These are phyloP conservation scores for Withania somnifera DNA, from an alignment of 305 asterid species.

Conservation along the genomic window DNA sequence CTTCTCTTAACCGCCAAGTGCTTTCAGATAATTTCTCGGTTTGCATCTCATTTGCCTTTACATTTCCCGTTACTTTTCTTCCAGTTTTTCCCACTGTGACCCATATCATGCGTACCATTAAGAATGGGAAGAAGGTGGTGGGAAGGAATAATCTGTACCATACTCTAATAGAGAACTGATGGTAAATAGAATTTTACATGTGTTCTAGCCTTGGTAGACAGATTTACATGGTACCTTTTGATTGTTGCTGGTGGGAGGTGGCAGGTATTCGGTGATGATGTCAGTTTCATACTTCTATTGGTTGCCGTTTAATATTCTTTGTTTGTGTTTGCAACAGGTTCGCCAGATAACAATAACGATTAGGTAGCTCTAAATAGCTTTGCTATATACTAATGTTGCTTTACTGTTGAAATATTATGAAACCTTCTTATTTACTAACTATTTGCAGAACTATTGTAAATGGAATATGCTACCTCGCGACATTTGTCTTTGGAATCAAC, in stretches of 20 bases:
- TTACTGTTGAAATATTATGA: background rate
- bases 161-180: background rate
- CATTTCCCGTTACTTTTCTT: background rate
- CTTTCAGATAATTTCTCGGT: conserved; percentile 74
- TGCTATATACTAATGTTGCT: background rate
- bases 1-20: conserved; percentile 46
- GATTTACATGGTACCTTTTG: no score
- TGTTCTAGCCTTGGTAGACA: no score
- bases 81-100: background rate
- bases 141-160: background rate
- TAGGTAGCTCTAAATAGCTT: conserved; percentile 33
- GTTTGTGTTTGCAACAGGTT: conserved; percentile 41
- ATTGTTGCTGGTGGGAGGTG: no score
- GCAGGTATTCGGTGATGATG: no score
- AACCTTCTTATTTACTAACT: background rate
- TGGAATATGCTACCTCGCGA: conserved; percentile 87
- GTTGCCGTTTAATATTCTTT: background rate
- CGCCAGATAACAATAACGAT: conserved; percentile 80
- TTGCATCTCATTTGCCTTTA: no score
- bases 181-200: background rate
- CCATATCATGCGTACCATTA: background rate
- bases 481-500: conserved; percentile 76
- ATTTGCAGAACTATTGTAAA: conserved; percentile 66
- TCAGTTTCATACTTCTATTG: background rate
- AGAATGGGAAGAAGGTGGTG: background rate